phyloP scores from a whole-genome alignment of 495 filamentous ascomycete genomes.

The Xylaria acuta region DNA sequence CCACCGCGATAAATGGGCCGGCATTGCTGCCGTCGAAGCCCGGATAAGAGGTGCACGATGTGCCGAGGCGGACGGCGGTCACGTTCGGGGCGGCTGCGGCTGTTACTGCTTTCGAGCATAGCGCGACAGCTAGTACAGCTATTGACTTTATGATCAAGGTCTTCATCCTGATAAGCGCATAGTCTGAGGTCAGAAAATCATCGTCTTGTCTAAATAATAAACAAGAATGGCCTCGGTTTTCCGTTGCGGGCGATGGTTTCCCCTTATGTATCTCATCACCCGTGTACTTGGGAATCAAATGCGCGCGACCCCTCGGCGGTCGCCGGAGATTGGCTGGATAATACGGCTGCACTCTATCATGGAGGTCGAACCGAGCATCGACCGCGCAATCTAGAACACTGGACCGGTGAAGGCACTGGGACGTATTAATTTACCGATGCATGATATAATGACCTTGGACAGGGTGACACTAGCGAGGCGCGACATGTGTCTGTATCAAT shows the following conservation, averaged over 20 bases:
- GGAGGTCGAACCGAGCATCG: not conserved
- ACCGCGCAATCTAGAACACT: conserved; percentile 12
- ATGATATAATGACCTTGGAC: not conserved
- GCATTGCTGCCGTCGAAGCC: conserved; percentile 12
- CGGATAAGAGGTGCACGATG: conserved; percentile 12
- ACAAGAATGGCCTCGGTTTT: not conserved
- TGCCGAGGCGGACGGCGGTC: conserved; percentile 7
- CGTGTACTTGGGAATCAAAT: not conserved
- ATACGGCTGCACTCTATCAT: conserved; percentile 15
- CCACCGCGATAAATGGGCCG: conserved; percentile 12
- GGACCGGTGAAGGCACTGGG: not conserved
- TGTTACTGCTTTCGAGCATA: not conserved
- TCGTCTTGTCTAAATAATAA: not conserved
- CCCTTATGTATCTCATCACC: conserved; percentile 10
- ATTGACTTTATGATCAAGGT: not conserved
- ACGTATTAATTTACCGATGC: conserved; percentile 3
- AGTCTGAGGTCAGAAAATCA: not conserved
- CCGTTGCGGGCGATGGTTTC: not conserved
- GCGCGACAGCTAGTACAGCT: not conserved
- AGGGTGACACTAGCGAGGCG: not conserved
- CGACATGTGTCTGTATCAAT: not conserved
- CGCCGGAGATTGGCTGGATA: conserved; percentile 19
- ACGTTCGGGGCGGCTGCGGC: conserved; percentile 12
- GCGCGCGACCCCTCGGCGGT: not conserved
- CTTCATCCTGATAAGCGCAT: not conserved